Evolutionary conservation across 352 stramenopile genomes (phyloP).

Genomic region (Pythium coloratum): DNA sequence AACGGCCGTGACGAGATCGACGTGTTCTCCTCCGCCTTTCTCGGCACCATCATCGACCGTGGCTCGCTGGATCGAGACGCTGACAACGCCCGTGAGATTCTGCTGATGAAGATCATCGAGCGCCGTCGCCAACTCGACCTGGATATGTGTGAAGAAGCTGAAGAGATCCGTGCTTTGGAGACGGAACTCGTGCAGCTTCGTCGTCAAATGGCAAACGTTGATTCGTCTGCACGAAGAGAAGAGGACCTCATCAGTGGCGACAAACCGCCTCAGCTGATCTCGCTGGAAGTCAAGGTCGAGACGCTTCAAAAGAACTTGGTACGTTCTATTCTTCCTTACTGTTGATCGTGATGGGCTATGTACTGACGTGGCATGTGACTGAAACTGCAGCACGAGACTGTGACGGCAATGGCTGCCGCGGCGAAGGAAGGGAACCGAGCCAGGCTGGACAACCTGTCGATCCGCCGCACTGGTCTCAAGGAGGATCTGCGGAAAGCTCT

Average conservation of each 20-base stretch:
- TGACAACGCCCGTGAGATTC: conserved; percentile 53
- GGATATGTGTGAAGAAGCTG: conserved; percentile 62
- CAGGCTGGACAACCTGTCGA: conserved; percentile 63
- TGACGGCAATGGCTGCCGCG: conserved; percentile 56
- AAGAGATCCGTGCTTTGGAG: conserved; percentile 49
- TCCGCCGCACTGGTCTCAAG: conserved; percentile 59
- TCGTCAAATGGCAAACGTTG: conserved; percentile 62
- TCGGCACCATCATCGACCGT: conserved; percentile 57
- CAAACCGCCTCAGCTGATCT: conserved; percentile 74
- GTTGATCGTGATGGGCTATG: neutral
- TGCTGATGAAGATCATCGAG: conserved; percentile 60
- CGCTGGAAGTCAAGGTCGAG: conserved; percentile 74
- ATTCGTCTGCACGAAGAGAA: conserved; percentile 64
- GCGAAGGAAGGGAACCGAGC: conserved; percentile 51
- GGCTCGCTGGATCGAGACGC: conserved; percentile 64
- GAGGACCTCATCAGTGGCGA: conserved; percentile 81
- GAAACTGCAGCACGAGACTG: conserved; percentile 47
- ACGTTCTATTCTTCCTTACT: conserved; percentile 10
- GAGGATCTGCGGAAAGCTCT: conserved; percentile 67
- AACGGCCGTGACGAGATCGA: conserved; percentile 51
- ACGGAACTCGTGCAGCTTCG: conserved; percentile 69
- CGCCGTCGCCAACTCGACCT: conserved; percentile 53
- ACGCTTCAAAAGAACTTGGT: conserved; percentile 68
- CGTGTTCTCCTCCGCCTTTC: conserved; percentile 68
- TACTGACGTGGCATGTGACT: neutral